These are phyloP conservation scores for Wickerhamomyces strasburgensis DNA, from an alignment of 805 yeast genomes.

Conservation along the genomic window DNA sequence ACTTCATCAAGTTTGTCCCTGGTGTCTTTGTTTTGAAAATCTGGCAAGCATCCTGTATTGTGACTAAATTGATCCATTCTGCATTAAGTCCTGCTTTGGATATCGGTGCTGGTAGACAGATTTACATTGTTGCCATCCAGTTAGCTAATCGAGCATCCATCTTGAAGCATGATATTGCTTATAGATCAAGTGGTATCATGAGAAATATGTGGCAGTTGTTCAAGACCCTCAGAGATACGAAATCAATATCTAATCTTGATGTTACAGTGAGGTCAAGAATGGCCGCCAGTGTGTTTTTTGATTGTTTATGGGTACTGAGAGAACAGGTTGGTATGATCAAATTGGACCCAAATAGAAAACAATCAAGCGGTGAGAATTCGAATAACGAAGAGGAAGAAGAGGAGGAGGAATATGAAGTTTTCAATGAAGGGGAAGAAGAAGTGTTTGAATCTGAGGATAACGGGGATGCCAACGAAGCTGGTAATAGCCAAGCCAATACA, in stretches of 20 bases:
- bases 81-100: constrained; percentile 64
- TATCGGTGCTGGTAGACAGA: constrained; percentile 61
- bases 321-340: constrained; percentile 86
- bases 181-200: constrained; percentile 91
- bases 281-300: constrained; percentile 92
- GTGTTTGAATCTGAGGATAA: too few relatives aligned
- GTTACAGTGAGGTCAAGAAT: constrained; percentile 74
- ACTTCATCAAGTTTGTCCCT: constrained; percentile 74
- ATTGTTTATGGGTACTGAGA: constrained; percentile 76
- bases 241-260: constrained; percentile 30
- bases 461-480: constrained; percentile 12
- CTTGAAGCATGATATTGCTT: constrained; percentile 86
- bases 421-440: too few relatives aligned
- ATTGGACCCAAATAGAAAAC: constrained; percentile 31
- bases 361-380: constrained; percentile 8
- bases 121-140: constrained; percentile 62
- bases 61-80: constrained; percentile 75
- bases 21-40: constrained; percentile 74
- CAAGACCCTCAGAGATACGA: constrained; percentile 55
- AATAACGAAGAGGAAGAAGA: constrained; percentile 22
- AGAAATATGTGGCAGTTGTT: constrained; percentile 89
- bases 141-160: constrained; percentile 77
- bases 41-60: constrained; percentile 90
- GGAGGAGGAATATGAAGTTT: constrained; percentile 24
- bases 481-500: constrained; percentile 15